phyloP scores from a whole-genome alignment of 2,329 filamentous ascomycete genomes.

The Sphaerulina vaccinii region DNA sequence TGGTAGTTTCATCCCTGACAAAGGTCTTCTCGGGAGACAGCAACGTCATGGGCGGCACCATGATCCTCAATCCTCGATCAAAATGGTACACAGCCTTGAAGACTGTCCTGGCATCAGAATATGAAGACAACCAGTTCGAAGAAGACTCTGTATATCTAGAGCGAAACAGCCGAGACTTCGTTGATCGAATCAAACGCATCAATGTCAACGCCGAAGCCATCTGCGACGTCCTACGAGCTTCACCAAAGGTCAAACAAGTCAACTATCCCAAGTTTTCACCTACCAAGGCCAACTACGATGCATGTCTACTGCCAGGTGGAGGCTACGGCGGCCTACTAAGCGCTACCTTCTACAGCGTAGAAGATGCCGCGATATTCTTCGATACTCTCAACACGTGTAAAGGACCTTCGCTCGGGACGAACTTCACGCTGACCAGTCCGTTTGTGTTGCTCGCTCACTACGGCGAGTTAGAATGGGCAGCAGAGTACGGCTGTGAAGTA shows the following conservation, averaged over 20 bases:
- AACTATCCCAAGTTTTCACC: slow-evolving; percentile 83
- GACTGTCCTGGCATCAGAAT: slow-evolving; percentile 60
- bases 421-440: slow-evolving; percentile 84
- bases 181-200: slow-evolving; percentile 75
- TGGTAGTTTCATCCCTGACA: slow-evolving; percentile 91
- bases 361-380: slow-evolving; percentile 77
- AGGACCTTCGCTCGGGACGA: slow-evolving; percentile 91
- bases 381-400: slow-evolving; percentile 85
- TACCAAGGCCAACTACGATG: slow-evolving; percentile 72
- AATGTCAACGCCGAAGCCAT: slow-evolving; percentile 84
- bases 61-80: slow-evolving; percentile 64
- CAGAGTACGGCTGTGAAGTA: slow-evolving; percentile 74
- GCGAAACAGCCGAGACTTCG: slow-evolving; percentile 91
- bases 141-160: slow-evolving; percentile 95
- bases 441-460: slow-evolving; percentile 94
- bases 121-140: slow-evolving; percentile 89
- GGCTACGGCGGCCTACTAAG: slow-evolving; percentile 91
- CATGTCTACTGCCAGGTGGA: slow-evolving; percentile 62
- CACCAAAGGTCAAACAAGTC: slow-evolving; percentile 68
- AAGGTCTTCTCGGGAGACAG: slow-evolving; percentile 97
- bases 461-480: slow-evolving; percentile 86
- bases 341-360: slow-evolving; percentile 69
- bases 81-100: slow-evolving; percentile 71
- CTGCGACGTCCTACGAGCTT: slow-evolving; percentile 65
- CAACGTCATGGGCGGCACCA: slow-evolving; percentile 91